Evolutionary conservation across 2,329 filamentous ascomycete genomes (phyloP).

Genomic region (Blastomyces gilchristii): DNA sequence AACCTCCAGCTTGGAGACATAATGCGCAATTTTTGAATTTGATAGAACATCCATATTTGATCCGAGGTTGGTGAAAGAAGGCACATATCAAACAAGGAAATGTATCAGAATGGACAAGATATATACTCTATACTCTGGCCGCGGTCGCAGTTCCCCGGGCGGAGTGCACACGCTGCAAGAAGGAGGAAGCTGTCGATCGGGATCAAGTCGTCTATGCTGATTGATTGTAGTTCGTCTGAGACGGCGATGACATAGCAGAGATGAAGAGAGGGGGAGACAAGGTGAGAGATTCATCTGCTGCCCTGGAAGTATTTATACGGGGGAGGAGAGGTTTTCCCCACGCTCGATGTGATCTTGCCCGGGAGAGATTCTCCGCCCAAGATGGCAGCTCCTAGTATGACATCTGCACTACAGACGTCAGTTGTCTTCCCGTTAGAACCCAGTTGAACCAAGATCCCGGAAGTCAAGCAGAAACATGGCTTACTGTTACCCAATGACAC

Average conservation of each 20-base stretch:
- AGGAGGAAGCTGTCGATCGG: background rate
- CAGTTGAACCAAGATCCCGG: background rate
- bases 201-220: background rate
- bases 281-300: background rate
- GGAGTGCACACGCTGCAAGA: background rate
- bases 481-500: background rate
- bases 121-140: background rate
- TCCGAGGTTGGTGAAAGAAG: background rate
- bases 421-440: background rate
- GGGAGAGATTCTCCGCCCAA: too few relatives aligned
- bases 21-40: conserved; percentile 29
- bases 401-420: background rate
- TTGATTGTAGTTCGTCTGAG: background rate
- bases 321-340: background rate
- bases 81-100: background rate
- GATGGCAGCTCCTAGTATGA: too few relatives aligned
- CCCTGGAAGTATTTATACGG: background rate
- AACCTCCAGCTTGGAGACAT: conserved; percentile 53
- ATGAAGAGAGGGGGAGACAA: background rate
- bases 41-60: conserved; percentile 34
- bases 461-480: background rate
- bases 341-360: too few relatives aligned
- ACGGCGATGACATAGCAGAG: too few relatives aligned
- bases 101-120: background rate
- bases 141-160: background rate